These are phyloP conservation scores for Lentinus tigrinus DNA, from an alignment of 768 basidiomycete genomes.

Conservation along the genomic window DNA sequence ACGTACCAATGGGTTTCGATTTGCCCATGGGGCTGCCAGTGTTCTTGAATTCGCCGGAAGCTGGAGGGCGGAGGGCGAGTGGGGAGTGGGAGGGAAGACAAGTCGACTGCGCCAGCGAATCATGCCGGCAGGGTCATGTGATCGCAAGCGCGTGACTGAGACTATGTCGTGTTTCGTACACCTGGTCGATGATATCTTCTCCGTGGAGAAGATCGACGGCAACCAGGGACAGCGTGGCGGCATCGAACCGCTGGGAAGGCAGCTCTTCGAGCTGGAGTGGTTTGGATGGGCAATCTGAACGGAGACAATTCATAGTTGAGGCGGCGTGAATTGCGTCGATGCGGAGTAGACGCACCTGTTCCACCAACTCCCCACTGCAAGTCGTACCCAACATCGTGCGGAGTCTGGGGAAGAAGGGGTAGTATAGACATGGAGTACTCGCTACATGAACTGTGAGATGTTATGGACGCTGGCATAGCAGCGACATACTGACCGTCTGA, in stretches of 20 bases:
- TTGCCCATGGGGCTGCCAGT: too few species aligned
- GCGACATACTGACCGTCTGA: constrained; percentile 67
- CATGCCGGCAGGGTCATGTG: too few species aligned
- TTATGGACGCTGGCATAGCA: background rate
- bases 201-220: constrained; percentile 83
- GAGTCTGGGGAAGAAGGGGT: constrained; percentile 84
- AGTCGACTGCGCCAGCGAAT: too few species aligned
- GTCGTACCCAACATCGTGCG: constrained; percentile 97
- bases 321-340: constrained; percentile 3
- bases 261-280: constrained; percentile 88
- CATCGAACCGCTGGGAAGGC: constrained; percentile 77
- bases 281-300: constrained; percentile 86
- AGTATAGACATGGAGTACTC: constrained; percentile 91
- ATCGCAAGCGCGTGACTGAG: constrained; percentile 88
- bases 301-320: too few species aligned
- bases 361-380: constrained; percentile 92
- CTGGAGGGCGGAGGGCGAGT: too few species aligned
- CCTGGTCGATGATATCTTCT: constrained; percentile 89
- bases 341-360: constrained; percentile 61
- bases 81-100: too few species aligned
- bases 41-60: too few species aligned
- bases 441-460: constrained; percentile 43
- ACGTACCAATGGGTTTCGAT: too few species aligned
- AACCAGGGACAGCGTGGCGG: constrained; percentile 79
- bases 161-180: constrained; percentile 83